A percentile compares a stretch with the other conserved stretches of the same genome.
These are phyloP conservation scores for Alternaria viburni DNA, from an alignment of 2,329 filamentous ascomycete species.

Conservation along the genomic window DNA sequence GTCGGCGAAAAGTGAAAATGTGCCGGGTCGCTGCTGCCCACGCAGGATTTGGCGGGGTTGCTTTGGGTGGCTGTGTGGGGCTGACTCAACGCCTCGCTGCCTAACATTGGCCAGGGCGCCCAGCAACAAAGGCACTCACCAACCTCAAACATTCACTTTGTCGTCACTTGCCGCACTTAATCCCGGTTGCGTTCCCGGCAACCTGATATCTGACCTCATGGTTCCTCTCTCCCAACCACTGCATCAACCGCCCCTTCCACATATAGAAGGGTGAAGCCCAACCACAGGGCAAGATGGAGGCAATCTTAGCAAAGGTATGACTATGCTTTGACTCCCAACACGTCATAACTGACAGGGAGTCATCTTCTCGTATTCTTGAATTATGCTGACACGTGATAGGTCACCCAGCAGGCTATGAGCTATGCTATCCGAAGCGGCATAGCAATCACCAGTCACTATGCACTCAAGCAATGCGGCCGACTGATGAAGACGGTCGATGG, in stretches of 20 bases:
- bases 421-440: slow-evolving; percentile 89
- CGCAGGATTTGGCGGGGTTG: slow-evolving; percentile 29
- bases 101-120: slow-evolving; percentile 32
- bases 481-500: slow-evolving; percentile 77
- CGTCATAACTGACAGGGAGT: slow-evolving; percentile 1
- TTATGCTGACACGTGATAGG: slow-evolving; percentile 48
- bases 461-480: slow-evolving; percentile 80
- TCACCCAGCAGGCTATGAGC: slow-evolving; percentile 83
- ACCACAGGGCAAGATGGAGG: slow-evolving; percentile 69
- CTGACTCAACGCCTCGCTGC: slow-evolving; percentile 28
- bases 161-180: background rate
- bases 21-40: slow-evolving; percentile 28
- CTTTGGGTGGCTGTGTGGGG: slow-evolving; percentile 19
- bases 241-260: background rate
- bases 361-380: background rate
- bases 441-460: slow-evolving; percentile 82
- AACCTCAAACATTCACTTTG: slow-evolving; percentile 6
- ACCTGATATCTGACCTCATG: slow-evolving; percentile 3
- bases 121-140: slow-evolving; percentile 20
- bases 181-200: background rate
- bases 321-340: slow-evolving; percentile 5
- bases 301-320: slow-evolving; percentile 65
- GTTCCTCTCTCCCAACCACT: background rate
- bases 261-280: slow-evolving; percentile 2
- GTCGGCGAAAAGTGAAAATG: slow-evolving; percentile 30